Evolutionary conservation across 2,329 filamentous ascomycete genomes (phyloP), one percentile per base, ranked within the genome.

Genomic region (Tolypocladium inflatum): DNA sequence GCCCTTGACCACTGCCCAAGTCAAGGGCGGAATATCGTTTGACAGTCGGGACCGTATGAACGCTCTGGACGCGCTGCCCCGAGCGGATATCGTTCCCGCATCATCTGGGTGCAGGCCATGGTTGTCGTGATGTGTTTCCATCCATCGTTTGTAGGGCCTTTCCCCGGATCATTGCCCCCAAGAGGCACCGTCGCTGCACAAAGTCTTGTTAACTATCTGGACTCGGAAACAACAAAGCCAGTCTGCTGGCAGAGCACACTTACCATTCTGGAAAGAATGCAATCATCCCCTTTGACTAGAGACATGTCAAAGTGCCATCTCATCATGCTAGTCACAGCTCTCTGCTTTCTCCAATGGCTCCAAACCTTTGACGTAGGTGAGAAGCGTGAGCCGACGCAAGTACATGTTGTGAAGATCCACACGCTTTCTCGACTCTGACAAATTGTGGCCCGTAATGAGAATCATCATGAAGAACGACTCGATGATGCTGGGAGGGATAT

Each of bases 291-390:
- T 4, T 33, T 33, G 26, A 10, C 17, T 5, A 8, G 30, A 51
- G 30, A 51, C 48, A 33, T 4, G 1, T 51, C 17, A 51, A 35
- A 51, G 48, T 8, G 19, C 11, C 17, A 3, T 33, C 19, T 51
- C 30, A 35, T 35, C 30, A 11, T n/a, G 19, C 26, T 19, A n/a
- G 30, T 7, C 19, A 35, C 5, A 7, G 6, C 26, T 9, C 11
- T 6, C 21, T 45, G 58, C 55, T 21, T 33, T 48, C n/a, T 39
- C 21, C 9, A 11, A 35, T 2, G 23, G 6, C 33, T 50, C 38
- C 23, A 59, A 19, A 33, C 68, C 5, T 75, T 78, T 62, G 70
- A 76, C 59, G 64, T 77, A 62, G 71, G 70, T 63, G 69, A 75
- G 58, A 67, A 62, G 76, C 39, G 66, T 71, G 10, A 67, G 77